phyloP scores from a whole-genome alignment of 1,139 yeast genomes.

The Meyerozyma guilliermondii region DNA sequence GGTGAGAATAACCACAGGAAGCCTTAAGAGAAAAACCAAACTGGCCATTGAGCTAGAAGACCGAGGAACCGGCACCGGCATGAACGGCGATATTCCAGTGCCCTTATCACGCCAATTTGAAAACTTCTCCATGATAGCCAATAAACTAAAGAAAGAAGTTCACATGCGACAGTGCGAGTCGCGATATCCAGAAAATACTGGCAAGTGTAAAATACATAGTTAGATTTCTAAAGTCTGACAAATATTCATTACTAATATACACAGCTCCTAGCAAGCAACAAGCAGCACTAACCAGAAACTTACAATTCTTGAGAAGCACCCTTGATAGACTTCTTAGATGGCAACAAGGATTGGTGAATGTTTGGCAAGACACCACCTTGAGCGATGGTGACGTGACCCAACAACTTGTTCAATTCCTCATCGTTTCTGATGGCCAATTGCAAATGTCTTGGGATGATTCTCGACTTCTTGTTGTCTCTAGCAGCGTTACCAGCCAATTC shows the following conservation, averaged over 20 bases:
- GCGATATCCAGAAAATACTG: background rate
- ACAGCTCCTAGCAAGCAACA: conserved; percentile 1
- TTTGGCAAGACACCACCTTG: conserved; percentile 99
- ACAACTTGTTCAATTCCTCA: conserved; percentile 50
- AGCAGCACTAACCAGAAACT: conserved; percentile 11
- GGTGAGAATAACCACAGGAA: conserved; percentile 24
- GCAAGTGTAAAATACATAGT: background rate
- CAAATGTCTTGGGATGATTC: conserved; percentile 52
- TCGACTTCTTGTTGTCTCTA: conserved; percentile 53
- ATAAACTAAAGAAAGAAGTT: background rate
- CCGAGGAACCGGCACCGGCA: conserved; percentile 36
- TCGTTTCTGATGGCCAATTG: conserved; percentile 53
- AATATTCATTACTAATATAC: conserved; percentile 4
- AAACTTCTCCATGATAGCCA: conserved; percentile 58
- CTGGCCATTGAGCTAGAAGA: conserved; percentile 11
- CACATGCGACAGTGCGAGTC: background rate
- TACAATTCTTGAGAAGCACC: conserved; percentile 88
- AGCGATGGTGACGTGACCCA: conserved; percentile 92
- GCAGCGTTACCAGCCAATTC: conserved; percentile 57
- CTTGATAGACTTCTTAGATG: conserved; percentile 78
- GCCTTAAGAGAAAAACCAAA: conserved; percentile 17
- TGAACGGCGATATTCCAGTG: conserved; percentile 77
- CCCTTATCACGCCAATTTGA: conserved; percentile 74
- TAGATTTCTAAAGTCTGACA: background rate
- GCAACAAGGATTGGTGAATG: conserved; percentile 92